phyloP scores from a whole-genome alignment of 208 protist species.

The Trypanosomatidae sp. region DNA sequence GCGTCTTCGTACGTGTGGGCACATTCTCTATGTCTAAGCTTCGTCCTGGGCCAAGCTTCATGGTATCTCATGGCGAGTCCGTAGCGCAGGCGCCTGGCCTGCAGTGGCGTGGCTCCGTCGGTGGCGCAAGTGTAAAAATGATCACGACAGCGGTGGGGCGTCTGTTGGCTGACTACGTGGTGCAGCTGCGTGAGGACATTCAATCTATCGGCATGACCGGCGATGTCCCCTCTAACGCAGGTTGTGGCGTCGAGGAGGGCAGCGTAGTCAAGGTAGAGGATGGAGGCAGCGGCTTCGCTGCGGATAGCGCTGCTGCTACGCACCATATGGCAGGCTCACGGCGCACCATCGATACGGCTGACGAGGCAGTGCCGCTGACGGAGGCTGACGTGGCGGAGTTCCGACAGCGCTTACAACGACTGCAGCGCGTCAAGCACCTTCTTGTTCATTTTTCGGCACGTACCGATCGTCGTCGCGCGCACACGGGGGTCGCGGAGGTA shows the following conservation, averaged over 20 bases:
- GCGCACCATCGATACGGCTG: background rate
- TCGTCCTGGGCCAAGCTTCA: background rate
- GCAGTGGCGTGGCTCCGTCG: slow-evolving; percentile 2
- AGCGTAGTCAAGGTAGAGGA: background rate
- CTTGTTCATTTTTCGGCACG: slow-evolving; percentile 7
- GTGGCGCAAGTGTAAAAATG: background rate
- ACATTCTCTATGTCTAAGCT: background rate
- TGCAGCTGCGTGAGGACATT: slow-evolving; percentile 50
- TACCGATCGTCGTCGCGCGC: background rate
- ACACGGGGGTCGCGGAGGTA: background rate
- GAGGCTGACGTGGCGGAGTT: slow-evolving; percentile 18
- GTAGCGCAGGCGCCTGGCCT: background rate
- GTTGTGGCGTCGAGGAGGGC: background rate
- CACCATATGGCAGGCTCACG: background rate
- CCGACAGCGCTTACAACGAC: slow-evolving; percentile 14
- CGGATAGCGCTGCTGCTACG: background rate
- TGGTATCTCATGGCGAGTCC: slow-evolving; percentile 4
- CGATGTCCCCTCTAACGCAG: background rate
- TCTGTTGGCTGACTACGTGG: slow-evolving; percentile 45
- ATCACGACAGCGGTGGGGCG: slow-evolving; percentile 26
- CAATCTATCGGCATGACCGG: background rate
- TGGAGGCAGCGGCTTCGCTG: background rate
- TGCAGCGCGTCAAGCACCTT: slow-evolving; percentile 17
- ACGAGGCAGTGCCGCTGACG: slow-evolving; percentile 13
- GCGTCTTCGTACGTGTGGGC: background rate